Conservation (phyloP, 78 protist species). For the Anaeramoeba flamelloides region DNA sequence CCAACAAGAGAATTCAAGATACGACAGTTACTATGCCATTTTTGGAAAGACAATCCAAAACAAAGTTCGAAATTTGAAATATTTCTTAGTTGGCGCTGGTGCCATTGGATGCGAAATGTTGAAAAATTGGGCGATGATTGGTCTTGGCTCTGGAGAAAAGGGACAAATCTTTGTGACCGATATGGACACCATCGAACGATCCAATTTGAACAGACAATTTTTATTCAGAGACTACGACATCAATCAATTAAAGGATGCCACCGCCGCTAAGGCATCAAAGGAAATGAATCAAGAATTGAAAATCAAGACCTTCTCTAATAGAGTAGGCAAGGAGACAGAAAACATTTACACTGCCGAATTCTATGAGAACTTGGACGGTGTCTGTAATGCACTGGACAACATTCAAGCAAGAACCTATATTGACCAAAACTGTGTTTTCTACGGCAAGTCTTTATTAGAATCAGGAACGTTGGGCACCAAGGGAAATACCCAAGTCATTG, state of each 20-base stretch:
- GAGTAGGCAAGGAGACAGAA: background rate
- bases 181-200: constrained; percentile 45
- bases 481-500: constrained; percentile 25
- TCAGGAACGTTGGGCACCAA: constrained; percentile 1
- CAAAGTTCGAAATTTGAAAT: background rate
- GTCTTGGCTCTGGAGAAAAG: background rate
- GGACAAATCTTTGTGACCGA: constrained; percentile 32
- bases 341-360: constrained; percentile 26
- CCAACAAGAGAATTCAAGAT: background rate
- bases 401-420: background rate
- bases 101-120: constrained; percentile 95
- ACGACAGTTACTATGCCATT: background rate
- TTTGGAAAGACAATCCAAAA: background rate
- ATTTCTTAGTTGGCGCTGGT: constrained; percentile 89
- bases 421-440: background rate
- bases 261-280: background rate
- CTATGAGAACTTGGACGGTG: constrained; percentile 21
- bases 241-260: background rate
- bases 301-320: background rate
- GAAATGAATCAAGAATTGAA: background rate
- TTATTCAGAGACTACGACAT: constrained; percentile 21
- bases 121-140: constrained; percentile 34
- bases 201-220: constrained; percentile 42
- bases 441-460: background rate
- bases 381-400: constrained; percentile 8